These are phyloP conservation scores for Luffa acutangula DNA, from an alignment of 306 rosid species.

Conservation along the genomic window DNA sequence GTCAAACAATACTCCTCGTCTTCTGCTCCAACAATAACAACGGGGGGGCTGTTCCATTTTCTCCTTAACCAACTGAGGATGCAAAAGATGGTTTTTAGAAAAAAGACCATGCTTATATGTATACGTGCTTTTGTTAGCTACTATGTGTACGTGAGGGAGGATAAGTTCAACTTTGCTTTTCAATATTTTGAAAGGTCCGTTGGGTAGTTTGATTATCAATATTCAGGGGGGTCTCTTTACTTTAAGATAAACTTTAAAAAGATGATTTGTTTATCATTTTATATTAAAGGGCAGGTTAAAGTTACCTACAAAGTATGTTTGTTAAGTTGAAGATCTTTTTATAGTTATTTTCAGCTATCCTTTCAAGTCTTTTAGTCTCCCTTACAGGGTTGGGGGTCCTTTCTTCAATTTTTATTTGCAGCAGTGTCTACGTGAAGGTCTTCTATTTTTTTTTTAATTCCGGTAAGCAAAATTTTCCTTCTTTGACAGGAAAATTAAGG, in stretches of 20 bases:
- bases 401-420: not conserved
- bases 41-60: slow-evolving; percentile 91
- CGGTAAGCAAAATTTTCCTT: not conserved
- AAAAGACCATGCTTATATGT: not conserved
- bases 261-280: not conserved
- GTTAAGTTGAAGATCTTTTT: not conserved
- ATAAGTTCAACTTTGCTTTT: not conserved
- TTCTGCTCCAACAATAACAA: slow-evolving; percentile 90
- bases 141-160: not conserved
- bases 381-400: not conserved
- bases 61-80: slow-evolving; percentile 84
- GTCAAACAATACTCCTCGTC: slow-evolving; percentile 67
- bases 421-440: not conserved
- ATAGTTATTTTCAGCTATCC: not conserved
- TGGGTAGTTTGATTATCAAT: not conserved
- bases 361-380: not conserved
- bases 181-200: not conserved
- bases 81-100: slow-evolving; percentile 13
- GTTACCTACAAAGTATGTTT: not conserved
- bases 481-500: too few species aligned
- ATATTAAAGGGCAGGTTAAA: not conserved
- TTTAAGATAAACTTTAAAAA: not conserved
- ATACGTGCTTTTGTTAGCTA: not conserved
- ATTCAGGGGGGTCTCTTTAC: not conserved
- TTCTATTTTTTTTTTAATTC: not conserved